Evolutionary conservation across 2,329 filamentous ascomycete species (phyloP), one percentile per base, ranked within the genome.

Genomic region (Diaporthe sp.): DNA sequence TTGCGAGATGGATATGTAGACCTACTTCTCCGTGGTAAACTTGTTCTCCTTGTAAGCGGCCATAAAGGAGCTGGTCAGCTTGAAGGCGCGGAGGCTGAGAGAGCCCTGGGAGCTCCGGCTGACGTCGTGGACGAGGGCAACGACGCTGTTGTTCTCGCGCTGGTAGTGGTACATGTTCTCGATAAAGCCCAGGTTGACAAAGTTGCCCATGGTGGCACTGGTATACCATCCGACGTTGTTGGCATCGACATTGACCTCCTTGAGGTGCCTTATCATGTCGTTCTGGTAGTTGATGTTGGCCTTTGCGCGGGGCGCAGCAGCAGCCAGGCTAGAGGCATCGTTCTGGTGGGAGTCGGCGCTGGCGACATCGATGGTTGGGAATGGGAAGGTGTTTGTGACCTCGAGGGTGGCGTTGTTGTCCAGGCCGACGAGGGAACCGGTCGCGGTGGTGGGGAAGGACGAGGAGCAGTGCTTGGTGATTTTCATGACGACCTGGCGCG

Each of bases 201-300:
- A 98, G 90, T 98, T 98, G 85, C 97, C 97, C 94, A 99, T 97
- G 85, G 95, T 98, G 78, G 96, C 95, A 88, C 95, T 98, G 76
- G 95, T 98, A 88, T 99, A 99, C 96, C 96, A 99, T 82, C 97
- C 97, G 76, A 98, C 95, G 82, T 95, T 97, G 89, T 98, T 98
- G 79, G 97, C 97, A 85, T 99, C 97, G 76, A 98, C 94, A 85
- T 98, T 99, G 82, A 99, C 97, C 87, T 98, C 97, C 84, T 96
- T 94, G 78, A 98, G 88, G 85, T 97, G 95, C 83, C 95, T 94
- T 86, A 99, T 96, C 96, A 98, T 98, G 86, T 99, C 97, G 79
- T 92, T 93, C 88, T 98, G 95, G 87, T 99, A 98, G 80, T 89
- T 87, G 31, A 93, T 90, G 85, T 98, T 98, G 82, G 94, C 91